A percentile compares a stretch with the other conserved stretches of the same genome.
Evolutionary conservation across 2,329 filamentous ascomycete species (phyloP).

Genomic region (Talaromyces sp.): DNA sequence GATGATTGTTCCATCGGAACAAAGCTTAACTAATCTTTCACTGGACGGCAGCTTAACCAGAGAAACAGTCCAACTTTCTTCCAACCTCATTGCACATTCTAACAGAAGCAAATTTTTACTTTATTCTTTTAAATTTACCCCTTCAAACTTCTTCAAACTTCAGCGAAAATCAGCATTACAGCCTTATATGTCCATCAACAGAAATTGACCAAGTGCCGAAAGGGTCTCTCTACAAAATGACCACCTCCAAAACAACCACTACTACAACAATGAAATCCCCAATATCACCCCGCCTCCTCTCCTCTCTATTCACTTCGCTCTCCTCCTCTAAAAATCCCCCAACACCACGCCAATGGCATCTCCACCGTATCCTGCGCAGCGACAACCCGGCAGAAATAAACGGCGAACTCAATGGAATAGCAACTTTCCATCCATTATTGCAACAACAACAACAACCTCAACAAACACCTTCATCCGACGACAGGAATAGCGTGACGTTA

Average conservation of each 20-base stretch:
- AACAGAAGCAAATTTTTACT: not conserved
- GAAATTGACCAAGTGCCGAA: not conserved
- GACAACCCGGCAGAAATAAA: conserved; percentile 39
- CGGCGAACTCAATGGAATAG: conserved; percentile 37
- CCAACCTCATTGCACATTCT: not conserved
- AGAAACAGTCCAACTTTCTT: not conserved
- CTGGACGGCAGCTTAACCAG: not conserved
- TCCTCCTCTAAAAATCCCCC: not conserved
- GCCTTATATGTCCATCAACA: not conserved
- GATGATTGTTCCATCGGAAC: not conserved
- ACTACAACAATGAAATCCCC: conserved; percentile 6
- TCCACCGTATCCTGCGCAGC: conserved; percentile 29
- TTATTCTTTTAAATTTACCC: not conserved
- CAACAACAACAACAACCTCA: no score
- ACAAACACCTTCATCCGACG: conserved; percentile 7
- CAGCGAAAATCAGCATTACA: not conserved
- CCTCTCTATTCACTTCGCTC: conserved; percentile 8
- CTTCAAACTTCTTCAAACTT: no score
- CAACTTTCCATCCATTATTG: conserved; percentile 33
- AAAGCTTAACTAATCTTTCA: not conserved
- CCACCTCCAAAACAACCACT: not conserved
- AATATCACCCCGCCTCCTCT: conserved; percentile 9
- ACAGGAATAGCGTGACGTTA: not conserved
- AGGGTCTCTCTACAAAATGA: not conserved
- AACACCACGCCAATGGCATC: conserved; percentile 11